Evolutionary conservation across 2,329 filamentous ascomycete genomes (phyloP).

Genomic region (Sporothrix humicola): DNA sequence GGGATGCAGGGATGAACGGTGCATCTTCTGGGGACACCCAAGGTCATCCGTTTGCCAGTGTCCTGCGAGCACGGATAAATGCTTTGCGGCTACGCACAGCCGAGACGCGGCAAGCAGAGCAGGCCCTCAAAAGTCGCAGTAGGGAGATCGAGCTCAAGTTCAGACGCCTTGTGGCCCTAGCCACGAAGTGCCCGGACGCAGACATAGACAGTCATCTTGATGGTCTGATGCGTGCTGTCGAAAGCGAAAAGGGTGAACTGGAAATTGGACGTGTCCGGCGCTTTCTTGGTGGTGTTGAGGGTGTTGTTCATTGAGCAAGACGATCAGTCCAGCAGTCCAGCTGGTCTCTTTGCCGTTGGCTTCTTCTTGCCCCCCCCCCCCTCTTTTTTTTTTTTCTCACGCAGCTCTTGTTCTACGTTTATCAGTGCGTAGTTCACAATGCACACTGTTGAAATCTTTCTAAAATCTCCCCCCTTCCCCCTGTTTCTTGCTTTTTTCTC

Average conservation of each 20-base stretch:
- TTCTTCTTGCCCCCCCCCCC: too few species aligned
- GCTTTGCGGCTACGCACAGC: constrained; percentile 74
- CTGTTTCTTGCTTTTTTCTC: neutral
- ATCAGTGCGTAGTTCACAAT: too few species aligned
- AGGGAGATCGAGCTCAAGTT: constrained; percentile 88
- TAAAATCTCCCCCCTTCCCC: too few species aligned
- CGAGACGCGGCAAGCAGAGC: constrained; percentile 69
- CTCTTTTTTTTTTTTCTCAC: too few species aligned
- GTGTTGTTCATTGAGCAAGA: constrained; percentile 46
- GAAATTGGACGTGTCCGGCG: constrained; percentile 78
- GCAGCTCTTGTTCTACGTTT: neutral
- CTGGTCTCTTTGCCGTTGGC: too few species aligned
- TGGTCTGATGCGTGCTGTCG: constrained; percentile 81
- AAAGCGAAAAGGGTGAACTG: constrained; percentile 79
- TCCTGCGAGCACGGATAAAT: constrained; percentile 70
- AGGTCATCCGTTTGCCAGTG: constrained; percentile 61
- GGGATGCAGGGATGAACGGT: constrained; percentile 44
- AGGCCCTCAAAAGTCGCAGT: constrained; percentile 75
- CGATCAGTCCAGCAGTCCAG: neutral
- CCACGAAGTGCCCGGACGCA: constrained; percentile 77
- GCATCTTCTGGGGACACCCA: constrained; percentile 45
- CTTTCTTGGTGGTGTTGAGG: constrained; percentile 80
- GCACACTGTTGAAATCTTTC: too few species aligned
- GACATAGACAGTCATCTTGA: constrained; percentile 83
- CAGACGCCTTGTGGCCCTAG: constrained; percentile 83